phyloP scores from a whole-genome alignment of 768 basidiomycete genomes.

The Aureoboletus auriporus region DNA sequence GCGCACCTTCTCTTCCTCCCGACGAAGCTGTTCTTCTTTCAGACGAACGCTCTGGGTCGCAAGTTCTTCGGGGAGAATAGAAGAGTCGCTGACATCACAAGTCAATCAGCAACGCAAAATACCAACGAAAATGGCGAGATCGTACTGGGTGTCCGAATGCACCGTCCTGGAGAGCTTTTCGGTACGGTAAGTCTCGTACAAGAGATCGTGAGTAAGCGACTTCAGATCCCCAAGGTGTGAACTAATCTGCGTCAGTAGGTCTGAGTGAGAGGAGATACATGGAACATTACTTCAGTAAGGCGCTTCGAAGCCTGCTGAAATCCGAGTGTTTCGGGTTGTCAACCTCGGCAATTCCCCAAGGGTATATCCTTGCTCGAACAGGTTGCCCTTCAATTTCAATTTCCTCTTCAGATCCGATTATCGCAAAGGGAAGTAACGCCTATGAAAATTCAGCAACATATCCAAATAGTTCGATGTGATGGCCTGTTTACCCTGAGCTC shows the following conservation, averaged over 20 bases:
- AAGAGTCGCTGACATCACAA: constrained; percentile 58
- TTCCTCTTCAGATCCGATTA: constrained; percentile 97
- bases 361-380: constrained; percentile 92
- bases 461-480: background rate
- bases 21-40: constrained; percentile 97
- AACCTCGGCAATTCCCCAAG: constrained; percentile 98
- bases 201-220: constrained; percentile 86
- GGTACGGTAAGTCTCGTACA: constrained; percentile 97
- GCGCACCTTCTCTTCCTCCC: constrained; percentile 90
- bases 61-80: constrained; percentile 93
- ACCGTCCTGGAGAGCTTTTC: constrained; percentile 94
- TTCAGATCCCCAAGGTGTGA: constrained; percentile 95
- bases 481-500: constrained; percentile 73
- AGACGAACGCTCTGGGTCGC: constrained; percentile 95
- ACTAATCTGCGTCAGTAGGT: constrained; percentile 38
- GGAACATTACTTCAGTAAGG: constrained; percentile 72
- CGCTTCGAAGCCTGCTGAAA: constrained; percentile 89
- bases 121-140: background rate
- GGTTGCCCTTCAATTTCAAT: constrained; percentile 89
- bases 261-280: background rate
- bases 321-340: constrained; percentile 99
- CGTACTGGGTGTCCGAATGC: constrained; percentile 69
- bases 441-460: constrained; percentile 26
- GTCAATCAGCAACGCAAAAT: constrained; percentile 21
- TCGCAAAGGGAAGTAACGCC: constrained; percentile 93